Evolutionary conservation across 495 filamentous ascomycete species (phyloP).

Genomic region (Tuber calosporum): DNA sequence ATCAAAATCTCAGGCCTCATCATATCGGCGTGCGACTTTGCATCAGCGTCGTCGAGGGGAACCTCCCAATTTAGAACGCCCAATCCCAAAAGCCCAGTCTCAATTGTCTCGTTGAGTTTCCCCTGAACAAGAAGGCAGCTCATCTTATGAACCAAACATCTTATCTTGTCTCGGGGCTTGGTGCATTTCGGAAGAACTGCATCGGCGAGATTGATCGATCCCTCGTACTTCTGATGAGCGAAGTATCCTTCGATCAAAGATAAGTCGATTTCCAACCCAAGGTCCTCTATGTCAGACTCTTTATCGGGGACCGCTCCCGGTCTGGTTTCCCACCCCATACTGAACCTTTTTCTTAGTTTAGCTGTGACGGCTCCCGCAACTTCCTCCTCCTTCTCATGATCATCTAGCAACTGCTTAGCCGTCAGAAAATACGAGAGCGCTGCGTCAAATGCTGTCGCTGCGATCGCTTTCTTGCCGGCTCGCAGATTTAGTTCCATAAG

Average conservation of each 20-base stretch:
- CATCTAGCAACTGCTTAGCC: conserved; percentile 36
- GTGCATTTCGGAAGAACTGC: conserved; percentile 36
- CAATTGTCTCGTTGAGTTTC: conserved; percentile 40
- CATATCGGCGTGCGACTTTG: conserved; percentile 36
- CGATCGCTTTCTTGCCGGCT: conserved; percentile 41
- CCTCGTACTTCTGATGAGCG: conserved; percentile 40
- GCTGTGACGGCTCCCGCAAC: conserved; percentile 21
- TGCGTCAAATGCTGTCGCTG: conserved; percentile 40
- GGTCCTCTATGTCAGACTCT: conserved; percentile 30
- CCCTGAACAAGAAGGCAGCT: conserved; percentile 41
- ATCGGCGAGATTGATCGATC: conserved; percentile 36
- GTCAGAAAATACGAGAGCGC: conserved; percentile 38
- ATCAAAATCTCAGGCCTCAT: conserved; percentile 40
- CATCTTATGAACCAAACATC: conserved; percentile 41
- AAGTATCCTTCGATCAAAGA: conserved; percentile 42
- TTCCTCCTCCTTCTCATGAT: conserved; percentile 28
- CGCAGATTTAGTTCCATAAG: conserved; percentile 41
- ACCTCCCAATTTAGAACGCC: conserved; percentile 40
- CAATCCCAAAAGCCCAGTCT: conserved; percentile 38
- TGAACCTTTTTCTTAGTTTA: conserved; percentile 31
- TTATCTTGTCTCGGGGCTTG: conserved; percentile 38
- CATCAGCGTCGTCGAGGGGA: conserved; percentile 38
- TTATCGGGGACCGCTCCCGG: conserved; percentile 17
- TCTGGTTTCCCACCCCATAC: conserved; percentile 26
- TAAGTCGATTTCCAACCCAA: conserved; percentile 39